Base-by-base conservation (phyloP, 1,139 yeast genomes). In the Saccharomyces hybrid region DNA sequence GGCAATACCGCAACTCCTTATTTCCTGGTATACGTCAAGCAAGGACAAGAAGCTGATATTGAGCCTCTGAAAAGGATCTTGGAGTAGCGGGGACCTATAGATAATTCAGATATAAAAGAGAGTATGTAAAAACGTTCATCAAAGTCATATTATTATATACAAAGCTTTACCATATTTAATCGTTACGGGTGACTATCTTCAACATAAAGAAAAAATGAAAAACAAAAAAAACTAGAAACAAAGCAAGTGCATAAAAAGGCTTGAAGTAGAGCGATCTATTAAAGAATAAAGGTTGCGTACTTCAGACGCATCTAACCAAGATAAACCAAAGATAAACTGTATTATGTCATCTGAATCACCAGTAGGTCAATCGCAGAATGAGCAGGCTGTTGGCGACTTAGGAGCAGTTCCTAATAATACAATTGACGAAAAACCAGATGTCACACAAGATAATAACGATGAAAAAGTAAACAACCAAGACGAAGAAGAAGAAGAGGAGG, bases 1-100 rank as follows among this genome's bases (percentile, higher is more conserved):
- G 83, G 81, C 0, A 88, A 88, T 67, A 85, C 90, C 0, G 97
- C 97, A 0, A 93, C 98, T 1, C 97, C 99, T 1, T 91, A 91
- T 66, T 91, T 88, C 70, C 76, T 93, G 52, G 96, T 88, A 0
- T 91, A 88, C 67, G 88, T 88, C 28, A 82, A 83, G 62, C 84
- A 85, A 52, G 86, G 81, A 25, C 73, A 82, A 57, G 81, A 78
- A 57, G 66, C 73, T 7, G 79, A 79, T n/a, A 80, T 88, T 26
- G 86, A 88, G 58, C 91, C 96, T 1, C 73, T 86, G 58, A 81
- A 79, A 63, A 74, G 90, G 60, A 75, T 62, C 2, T 46, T 67
- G 3, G 60, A 58, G 19, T 54, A 51, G 25, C 23, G 46, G 19
- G 31, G 50, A 25, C 50, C 46, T 13, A 47, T 23, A 26, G 46